Base-by-base conservation (phyloP, 225 moss, liverwort and hornwort genomes). In the Pleurozium schreberi region DNA sequence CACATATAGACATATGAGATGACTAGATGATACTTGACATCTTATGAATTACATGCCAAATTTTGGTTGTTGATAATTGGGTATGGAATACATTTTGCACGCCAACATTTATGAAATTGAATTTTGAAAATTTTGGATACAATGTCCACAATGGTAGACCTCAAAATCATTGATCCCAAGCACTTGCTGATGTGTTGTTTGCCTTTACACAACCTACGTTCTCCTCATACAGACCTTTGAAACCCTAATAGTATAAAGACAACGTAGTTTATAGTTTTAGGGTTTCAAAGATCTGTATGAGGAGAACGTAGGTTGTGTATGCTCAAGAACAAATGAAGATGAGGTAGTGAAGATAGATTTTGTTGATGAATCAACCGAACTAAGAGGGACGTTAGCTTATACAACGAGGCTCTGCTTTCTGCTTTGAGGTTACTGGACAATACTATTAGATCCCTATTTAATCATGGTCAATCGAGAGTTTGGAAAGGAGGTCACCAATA, bases 121-220 rank as follows among this genome's bases (percentile, higher is more conserved):
- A 17, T 64, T 62, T 64, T 9, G 9, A 5, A 0, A 65, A 65
- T 65, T 65, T 65, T 3, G 1, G 2, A 8, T 34, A 5, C 18
- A 18, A 34, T 65, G 18, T 3, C 17, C 2, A 33, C 33, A 64
- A 64, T 18, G 0, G 8, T 7, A 64, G 5, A 64, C 33, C 4
- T 64, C 9, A 18, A 34, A 34, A 65, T 65, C 1, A 3, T 1
- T 65, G 3, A 34, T 34, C 2, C 4, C 1, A 1, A 1, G 10
- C 0, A 8, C 34, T 1, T 3, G 1, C 34, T 65, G 9, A 33
- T 34, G 17, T 34, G 34, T 5, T 10, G 34, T 18, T 65, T 34
- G 65, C 5, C 5, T 2, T 9, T 65, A 7, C 9, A 65, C 16
- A 1, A n/a, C n/a, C n/a, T n/a, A n/a, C n/a, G n/a, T n/a, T n/a